Conservation (phyloP, 1,284 basidiomycete species). For the Irpex sp. region DNA sequence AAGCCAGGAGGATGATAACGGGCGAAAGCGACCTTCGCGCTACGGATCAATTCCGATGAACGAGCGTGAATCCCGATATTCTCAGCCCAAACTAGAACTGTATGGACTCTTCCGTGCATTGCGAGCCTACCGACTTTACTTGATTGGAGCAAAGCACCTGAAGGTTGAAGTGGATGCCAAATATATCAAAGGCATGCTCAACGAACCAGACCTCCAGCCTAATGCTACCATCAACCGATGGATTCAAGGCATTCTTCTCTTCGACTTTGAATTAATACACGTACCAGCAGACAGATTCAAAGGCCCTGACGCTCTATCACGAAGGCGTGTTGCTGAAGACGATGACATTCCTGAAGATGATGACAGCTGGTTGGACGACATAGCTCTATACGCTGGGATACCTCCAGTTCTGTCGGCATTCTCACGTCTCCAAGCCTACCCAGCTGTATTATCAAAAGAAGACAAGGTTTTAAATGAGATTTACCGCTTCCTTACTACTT, state of each 20-base stretch:
- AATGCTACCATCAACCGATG: slow-evolving; percentile 37
- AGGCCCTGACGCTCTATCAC: slow-evolving; percentile 11
- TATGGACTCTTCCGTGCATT: slow-evolving; percentile 35
- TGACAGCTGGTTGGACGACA: slow-evolving; percentile 25
- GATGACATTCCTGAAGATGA: slow-evolving; percentile 15
- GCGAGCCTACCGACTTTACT: slow-evolving; percentile 19
- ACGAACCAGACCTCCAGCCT: slow-evolving; percentile 32
- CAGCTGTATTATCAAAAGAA: too few relatives aligned
- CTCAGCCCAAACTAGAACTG: slow-evolving; percentile 37
- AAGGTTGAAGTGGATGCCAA: slow-evolving; percentile 35
- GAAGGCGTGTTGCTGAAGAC: slow-evolving; percentile 27
- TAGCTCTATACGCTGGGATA: too few relatives aligned
- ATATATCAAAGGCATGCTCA: slow-evolving; percentile 37
- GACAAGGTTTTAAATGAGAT: too few relatives aligned
- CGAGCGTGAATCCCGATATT: slow-evolving; percentile 33
- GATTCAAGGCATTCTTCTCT: slow-evolving; percentile 35
- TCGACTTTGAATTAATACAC: slow-evolving; percentile 34
- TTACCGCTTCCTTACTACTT: too few relatives aligned
- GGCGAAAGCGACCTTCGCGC: slow-evolving; percentile 12
- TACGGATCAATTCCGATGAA: slow-evolving; percentile 32
- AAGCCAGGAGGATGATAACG: slow-evolving; percentile 21
- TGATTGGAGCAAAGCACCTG: slow-evolving; percentile 31
- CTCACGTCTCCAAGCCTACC: too few relatives aligned
- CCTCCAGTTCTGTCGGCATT: too few relatives aligned
- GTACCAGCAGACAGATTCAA: slow-evolving; percentile 16